Percentiles rank a stretch among this genome's conserved stretches.
Evolutionary conservation across 169 alveolate species (phyloP).

Genomic region (Babesia caballi): DNA sequence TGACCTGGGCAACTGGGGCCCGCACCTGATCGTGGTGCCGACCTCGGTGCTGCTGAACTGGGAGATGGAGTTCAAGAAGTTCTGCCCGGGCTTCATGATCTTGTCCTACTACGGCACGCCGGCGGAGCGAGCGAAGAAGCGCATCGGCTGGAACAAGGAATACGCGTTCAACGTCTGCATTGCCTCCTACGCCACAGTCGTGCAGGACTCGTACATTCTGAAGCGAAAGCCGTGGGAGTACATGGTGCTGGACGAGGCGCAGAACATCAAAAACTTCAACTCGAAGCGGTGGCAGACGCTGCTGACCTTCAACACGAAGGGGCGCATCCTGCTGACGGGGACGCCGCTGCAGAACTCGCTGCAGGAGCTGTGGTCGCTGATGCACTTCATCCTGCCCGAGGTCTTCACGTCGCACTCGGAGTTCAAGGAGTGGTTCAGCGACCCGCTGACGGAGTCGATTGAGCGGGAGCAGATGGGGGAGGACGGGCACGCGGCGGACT

Average conservation of each 20-base stretch:
- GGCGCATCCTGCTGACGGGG: slow-evolving; percentile 96
- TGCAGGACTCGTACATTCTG: slow-evolving; percentile 91
- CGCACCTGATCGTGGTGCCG: slow-evolving; percentile 98
- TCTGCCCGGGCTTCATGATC: slow-evolving; percentile 96
- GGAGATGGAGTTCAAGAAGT: slow-evolving; percentile 97
- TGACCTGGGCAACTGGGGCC: slow-evolving; percentile 96
- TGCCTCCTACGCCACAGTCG: slow-evolving; percentile 93
- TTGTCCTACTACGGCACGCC: slow-evolving; percentile 93
- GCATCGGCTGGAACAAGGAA: slow-evolving; percentile 92
- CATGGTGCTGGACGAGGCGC: slow-evolving; percentile 98
- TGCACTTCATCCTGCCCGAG: slow-evolving; percentile 97
- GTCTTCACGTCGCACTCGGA: slow-evolving; percentile 92
- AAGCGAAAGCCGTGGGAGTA: slow-evolving; percentile 95
- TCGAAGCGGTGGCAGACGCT: slow-evolving; percentile 98
- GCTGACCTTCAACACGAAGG: slow-evolving; percentile 92
- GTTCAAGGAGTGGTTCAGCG: slow-evolving; percentile 95
- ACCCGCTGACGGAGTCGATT: slow-evolving; percentile 91
- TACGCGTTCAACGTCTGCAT: slow-evolving; percentile 96
- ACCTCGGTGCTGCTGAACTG: slow-evolving; percentile 97
- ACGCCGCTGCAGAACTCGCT: slow-evolving; percentile 99
- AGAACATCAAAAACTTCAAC: slow-evolving; percentile 95
- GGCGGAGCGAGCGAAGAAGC: slow-evolving; percentile 77
- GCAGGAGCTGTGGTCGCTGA: slow-evolving; percentile 97
- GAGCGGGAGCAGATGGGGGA: slow-evolving; percentile 45
- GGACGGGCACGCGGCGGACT: slow-evolving; percentile 7